phyloP scores from a whole-genome alignment of 345 rosid species.

The Ricinus communis region DNA sequence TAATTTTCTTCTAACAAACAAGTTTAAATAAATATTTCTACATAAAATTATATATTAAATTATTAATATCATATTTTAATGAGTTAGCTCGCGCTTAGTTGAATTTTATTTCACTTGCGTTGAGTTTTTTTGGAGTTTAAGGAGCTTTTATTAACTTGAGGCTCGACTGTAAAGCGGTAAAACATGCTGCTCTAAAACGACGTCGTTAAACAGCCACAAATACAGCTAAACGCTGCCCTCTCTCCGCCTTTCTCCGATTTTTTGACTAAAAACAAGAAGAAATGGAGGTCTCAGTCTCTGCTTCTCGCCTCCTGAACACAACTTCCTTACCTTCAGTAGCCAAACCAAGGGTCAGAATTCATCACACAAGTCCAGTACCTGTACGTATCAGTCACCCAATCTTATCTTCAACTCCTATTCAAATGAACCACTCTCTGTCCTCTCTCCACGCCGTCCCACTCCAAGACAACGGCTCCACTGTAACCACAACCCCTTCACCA shows the following conservation, averaged over 20 bases:
- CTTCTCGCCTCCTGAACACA: conserved; percentile 23
- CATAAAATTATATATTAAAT: no score
- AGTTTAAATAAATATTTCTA: no score
- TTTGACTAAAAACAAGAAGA: background rate
- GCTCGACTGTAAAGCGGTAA: no score
- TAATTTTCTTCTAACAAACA: no score
- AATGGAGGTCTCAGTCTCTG: conserved; percentile 33
- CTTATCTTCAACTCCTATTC: conserved; percentile 5
- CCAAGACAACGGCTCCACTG: conserved; percentile 37
- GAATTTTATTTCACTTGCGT: no score
- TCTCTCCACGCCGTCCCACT: conserved; percentile 29
- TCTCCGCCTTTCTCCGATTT: background rate
- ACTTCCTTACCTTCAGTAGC: conserved; percentile 9
- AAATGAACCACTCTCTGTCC: conserved; percentile 23
- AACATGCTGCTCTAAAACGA: no score
- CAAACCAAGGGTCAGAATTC: conserved; percentile 7
- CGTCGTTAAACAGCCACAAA: background rate
- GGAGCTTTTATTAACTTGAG: no score
- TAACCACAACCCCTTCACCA: conserved; percentile 16
- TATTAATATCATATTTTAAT: no score
- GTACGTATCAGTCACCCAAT: background rate
- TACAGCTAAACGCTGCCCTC: background rate
- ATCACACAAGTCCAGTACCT: background rate
- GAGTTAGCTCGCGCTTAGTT: no score
- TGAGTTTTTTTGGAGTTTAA: no score